phyloP scores from a whole-genome alignment of 495 filamentous ascomycete species.

The Neurospora hispaniola region DNA sequence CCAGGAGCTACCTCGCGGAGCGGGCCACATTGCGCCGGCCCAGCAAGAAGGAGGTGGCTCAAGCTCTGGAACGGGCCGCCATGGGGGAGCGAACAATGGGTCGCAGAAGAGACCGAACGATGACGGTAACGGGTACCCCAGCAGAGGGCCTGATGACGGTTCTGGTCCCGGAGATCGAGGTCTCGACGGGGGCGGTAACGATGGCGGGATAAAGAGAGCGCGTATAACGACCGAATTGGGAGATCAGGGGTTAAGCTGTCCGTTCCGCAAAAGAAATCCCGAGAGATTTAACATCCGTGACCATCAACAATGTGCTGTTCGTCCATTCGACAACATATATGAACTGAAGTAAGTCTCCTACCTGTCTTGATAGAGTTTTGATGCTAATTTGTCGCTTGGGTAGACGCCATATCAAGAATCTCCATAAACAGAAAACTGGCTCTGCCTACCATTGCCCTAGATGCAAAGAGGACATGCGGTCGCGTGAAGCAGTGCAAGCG shows the following conservation, averaged over 20 bases:
- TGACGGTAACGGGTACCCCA: background rate
- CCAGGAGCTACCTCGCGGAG: slow-evolving; percentile 1
- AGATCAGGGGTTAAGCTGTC: slow-evolving; percentile 18
- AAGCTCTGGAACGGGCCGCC: background rate
- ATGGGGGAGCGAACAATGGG: background rate
- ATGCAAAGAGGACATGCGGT: slow-evolving; percentile 12
- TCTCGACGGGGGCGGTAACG: background rate
- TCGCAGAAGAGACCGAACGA: slow-evolving; percentile 3
- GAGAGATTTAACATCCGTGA: slow-evolving; percentile 26
- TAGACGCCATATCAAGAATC: slow-evolving; percentile 22
- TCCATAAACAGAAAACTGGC: slow-evolving; percentile 10
- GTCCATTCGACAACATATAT: slow-evolving; percentile 14
- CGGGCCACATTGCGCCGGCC: background rate
- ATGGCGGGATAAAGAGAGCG: slow-evolving; percentile 1
- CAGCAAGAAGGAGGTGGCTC: background rate
- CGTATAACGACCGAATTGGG: background rate
- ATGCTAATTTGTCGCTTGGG: background rate
- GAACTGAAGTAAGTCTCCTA: slow-evolving; percentile 19
- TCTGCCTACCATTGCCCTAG: slow-evolving; percentile 13
- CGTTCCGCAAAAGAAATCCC: slow-evolving; percentile 31
- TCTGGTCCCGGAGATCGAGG: background rate
- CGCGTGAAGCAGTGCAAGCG: slow-evolving; percentile 6
- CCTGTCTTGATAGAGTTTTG: background rate
- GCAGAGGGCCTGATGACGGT: background rate
- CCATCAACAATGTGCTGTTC: slow-evolving; percentile 18